Evolutionary conservation across 441 rosid species (phyloP).

Genomic region (Aleurites moluccanus): DNA sequence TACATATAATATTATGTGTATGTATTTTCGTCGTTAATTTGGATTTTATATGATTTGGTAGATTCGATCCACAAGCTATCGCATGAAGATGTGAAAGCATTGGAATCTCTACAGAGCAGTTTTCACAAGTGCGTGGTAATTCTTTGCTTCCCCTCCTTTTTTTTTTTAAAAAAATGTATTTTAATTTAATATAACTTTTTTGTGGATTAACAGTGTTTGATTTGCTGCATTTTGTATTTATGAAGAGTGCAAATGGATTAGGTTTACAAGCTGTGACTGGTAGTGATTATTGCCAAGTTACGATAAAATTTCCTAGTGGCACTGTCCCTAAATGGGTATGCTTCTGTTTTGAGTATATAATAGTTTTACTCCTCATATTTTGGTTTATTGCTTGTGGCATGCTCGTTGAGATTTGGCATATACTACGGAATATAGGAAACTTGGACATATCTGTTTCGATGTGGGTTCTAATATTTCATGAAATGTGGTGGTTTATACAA

Average conservation of each 20-base stretch:
- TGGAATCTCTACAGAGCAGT: constrained; percentile 60
- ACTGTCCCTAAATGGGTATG: constrained; percentile 91
- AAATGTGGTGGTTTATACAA: not conserved
- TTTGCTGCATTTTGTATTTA: constrained; percentile 22
- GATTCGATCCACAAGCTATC: constrained; percentile 52
- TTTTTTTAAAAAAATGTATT: not conserved
- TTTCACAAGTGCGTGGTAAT: constrained; percentile 94
- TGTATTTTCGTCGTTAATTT: not conserved
- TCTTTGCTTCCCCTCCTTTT: not conserved
- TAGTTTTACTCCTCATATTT: not conserved
- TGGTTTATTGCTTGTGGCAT: not conserved
- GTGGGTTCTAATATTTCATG: not conserved
- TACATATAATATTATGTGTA: not conserved
- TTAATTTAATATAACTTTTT: no score
- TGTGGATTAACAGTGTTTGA: not conserved
- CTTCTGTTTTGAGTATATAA: constrained; percentile 1
- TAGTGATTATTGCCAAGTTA: constrained; percentile 62
- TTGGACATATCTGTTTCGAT: not conserved
- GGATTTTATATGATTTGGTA: constrained; percentile 15
- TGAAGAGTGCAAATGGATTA: constrained; percentile 87
- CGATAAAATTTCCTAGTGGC: constrained; percentile 63
- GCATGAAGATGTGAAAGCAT: constrained; percentile 62
- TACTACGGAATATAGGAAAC: not conserved
- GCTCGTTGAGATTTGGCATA: not conserved
- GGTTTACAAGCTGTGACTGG: constrained; percentile 73